Base-by-base conservation (phyloP, 495 filamentous ascomycete species). In the Endocarpon pusillum region DNA sequence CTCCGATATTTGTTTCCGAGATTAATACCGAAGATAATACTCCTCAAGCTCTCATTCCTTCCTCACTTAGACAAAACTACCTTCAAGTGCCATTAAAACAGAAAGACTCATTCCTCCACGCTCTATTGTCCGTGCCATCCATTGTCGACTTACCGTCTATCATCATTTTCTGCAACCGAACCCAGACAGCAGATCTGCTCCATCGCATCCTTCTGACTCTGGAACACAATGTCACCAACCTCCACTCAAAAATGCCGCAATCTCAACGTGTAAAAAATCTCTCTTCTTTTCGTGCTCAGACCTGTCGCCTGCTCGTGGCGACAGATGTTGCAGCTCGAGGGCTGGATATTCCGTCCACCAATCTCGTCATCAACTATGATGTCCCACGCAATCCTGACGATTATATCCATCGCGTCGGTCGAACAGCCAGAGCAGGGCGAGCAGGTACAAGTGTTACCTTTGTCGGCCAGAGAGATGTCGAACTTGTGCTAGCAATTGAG, bases 251-350 rank as follows among this genome's bases (percentile, higher is more conserved):
- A 17, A 72, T 99, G 2, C 73, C 77, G 0, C 89, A 96, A 46
- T 65, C 73, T 3, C 73, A 92, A 44, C 71, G 89, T 10, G 81
- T 73, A 25, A 67, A 81, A 28, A 94, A 94, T 41, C 70, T 99
- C 0, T 86, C 73, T 2, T 73, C 84, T 14, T 99, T 96, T 62
- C 75, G 89, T 11, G 91, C 89, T 5, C 67, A 70, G n/a, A 87
- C 85, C 0, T 87, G 89, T 9, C 69, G 89, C 4, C 73, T 99
- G 34, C 64, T 99, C 3, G 76, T 99, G 7, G 91, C 91, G 2
- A 96, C 89, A 0, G 91, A 99, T 51, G 87, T 99, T 10, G 89
- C 89, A 1, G 76, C 81, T n/a, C 67, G 89, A 46, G 89, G 89
- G 67, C 69, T 99, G 7, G 89, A 99, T 62, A 94, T 99, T 37